Evolutionary conservation across 352 stramenopile species (phyloP).

Genomic region (Pythium pyrilobum): DNA sequence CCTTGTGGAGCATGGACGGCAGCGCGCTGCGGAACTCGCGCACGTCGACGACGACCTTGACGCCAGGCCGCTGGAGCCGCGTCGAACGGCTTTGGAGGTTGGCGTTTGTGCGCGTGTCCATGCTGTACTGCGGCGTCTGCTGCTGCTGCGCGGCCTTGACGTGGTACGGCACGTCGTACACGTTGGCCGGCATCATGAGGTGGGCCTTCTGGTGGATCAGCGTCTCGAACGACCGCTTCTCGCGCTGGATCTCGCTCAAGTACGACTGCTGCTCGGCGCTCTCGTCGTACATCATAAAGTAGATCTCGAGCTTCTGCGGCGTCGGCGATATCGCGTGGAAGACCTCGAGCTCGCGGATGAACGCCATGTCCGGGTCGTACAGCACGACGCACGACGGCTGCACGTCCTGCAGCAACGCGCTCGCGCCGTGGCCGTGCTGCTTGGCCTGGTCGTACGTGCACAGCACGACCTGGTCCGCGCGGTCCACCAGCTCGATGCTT

Average conservation of each 20-base stretch:
- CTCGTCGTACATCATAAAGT: constrained; percentile 96
- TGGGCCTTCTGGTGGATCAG: constrained; percentile 95
- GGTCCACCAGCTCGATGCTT: constrained; percentile 45
- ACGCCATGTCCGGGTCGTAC: constrained; percentile 94
- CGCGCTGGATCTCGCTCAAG: constrained; percentile 90
- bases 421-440: constrained; percentile 47
- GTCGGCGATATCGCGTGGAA: constrained; percentile 65
- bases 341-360: constrained; percentile 94
- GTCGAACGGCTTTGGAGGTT: constrained; percentile 4
- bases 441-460: constrained; percentile 79
- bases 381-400: constrained; percentile 90
- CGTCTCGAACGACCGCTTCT: constrained; percentile 95
- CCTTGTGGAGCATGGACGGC: constrained; percentile 96
- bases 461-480: constrained; percentile 49
- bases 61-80: constrained; percentile 33
- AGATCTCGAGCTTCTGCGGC: constrained; percentile 67
- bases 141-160: constrained; percentile 59
- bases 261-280: constrained; percentile 96
- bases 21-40: constrained; percentile 95
- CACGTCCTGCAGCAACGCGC: constrained; percentile 86
- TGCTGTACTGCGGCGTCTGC: constrained; percentile 54
- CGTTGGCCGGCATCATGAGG: constrained; percentile 86
- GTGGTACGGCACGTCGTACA: constrained; percentile 78
- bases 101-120: constrained; percentile 65
- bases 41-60: constrained; percentile 92